Evolutionary conservation across 495 filamentous ascomycete species (phyloP).

Genomic region (Massariosphaeria phaeospora): DNA sequence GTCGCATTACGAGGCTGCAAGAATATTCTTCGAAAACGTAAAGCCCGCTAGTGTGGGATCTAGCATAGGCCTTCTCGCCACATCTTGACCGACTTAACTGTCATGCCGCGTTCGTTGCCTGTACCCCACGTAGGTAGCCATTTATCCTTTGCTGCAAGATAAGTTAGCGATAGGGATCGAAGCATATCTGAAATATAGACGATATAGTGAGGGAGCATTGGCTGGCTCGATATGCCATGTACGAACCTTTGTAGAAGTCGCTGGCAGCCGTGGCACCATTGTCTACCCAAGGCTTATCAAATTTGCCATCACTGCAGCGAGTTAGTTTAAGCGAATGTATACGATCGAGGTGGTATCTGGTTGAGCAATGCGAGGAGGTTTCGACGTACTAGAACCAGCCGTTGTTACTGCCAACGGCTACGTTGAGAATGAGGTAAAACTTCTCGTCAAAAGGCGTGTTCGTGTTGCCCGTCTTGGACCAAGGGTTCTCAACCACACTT

Average conservation of each 20-base stretch:
- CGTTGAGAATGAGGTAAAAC: conserved; percentile 34
- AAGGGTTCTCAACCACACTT: conserved; percentile 26
- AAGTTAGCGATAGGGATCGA: no score
- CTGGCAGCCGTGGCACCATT: conserved; percentile 16
- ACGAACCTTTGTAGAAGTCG: conserved; percentile 30
- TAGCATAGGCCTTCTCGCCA: conserved; percentile 32
- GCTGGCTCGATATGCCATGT: no score
- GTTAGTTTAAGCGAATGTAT: no score
- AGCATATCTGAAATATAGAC: no score
- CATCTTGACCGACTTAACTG: conserved; percentile 35
- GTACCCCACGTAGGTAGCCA: conserved; percentile 32
- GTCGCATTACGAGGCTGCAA: no score
- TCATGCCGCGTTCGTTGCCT: conserved; percentile 28
- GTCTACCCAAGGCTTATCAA: conserved; percentile 35
- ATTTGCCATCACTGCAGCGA: no score
- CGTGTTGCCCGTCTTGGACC: conserved; percentile 23
- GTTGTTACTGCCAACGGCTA: conserved; percentile 32
- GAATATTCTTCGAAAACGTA: no score
- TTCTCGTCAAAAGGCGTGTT: conserved; percentile 32
- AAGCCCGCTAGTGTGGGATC: no score
- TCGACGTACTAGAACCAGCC: conserved; percentile 31
- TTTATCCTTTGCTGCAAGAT: no score
- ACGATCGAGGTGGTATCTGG: no score
- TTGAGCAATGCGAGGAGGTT: no score
- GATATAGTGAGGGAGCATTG: no score